Conservation (phyloP, 2,329 filamentous ascomycete genomes). For the Dactylellina leptospora region DNA sequence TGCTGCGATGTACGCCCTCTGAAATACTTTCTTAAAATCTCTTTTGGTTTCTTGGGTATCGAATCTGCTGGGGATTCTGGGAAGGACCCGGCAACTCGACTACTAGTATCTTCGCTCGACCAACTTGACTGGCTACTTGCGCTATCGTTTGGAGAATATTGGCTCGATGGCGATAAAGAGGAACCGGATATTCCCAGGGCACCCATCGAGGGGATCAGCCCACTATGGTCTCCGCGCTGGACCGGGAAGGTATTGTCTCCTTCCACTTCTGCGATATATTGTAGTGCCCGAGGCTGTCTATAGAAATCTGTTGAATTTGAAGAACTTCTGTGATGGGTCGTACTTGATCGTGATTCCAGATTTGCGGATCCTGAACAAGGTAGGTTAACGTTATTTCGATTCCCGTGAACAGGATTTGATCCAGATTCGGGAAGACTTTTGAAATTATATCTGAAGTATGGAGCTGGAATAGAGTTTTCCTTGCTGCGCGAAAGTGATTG, state of each 20-base stretch:
- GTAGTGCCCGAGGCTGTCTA: neutral
- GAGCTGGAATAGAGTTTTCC: neutral
- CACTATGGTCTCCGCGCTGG: neutral
- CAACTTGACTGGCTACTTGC: constrained; percentile 1
- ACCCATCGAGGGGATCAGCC: neutral
- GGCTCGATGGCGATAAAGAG: neutral
- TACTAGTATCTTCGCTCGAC: constrained; percentile 9
- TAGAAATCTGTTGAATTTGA: neutral
- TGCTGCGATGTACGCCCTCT: constrained; percentile 13
- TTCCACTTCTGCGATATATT: constrained; percentile 39
- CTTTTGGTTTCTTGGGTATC: constrained; percentile 29
- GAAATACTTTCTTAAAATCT: constrained; percentile 39
- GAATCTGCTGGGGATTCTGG: constrained; percentile 8
- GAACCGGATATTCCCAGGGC: neutral
- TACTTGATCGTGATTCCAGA: neutral
- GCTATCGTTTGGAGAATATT: neutral
- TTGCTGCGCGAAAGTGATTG: neutral
- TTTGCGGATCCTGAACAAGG: constrained; percentile 10
- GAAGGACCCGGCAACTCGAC: neutral
- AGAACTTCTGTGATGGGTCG: neutral
- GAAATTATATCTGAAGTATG: too few species aligned
- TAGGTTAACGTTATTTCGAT: neutral
- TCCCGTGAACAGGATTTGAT: too few species aligned
- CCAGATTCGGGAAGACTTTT: too few species aligned
- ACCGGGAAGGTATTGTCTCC: constrained; percentile 35